Conservation (phyloP, 2,329 filamentous ascomycete species). For the Arthrocladium fulminans region DNA sequence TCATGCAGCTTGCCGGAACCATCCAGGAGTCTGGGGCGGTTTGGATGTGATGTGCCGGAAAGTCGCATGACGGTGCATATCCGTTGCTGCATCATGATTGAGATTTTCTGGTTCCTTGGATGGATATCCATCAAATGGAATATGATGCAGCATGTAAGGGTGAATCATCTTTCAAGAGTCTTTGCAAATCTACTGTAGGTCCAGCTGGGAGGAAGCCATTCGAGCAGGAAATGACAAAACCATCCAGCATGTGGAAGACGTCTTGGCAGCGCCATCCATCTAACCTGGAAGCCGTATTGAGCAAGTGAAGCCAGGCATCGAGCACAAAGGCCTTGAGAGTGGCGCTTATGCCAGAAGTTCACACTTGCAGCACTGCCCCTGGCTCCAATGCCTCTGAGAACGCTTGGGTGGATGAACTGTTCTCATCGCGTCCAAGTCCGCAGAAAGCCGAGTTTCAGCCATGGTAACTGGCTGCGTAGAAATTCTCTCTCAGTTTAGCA, state of each 20-base stretch:
- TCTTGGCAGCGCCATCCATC: too few relatives aligned
- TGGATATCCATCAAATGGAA: neutral
- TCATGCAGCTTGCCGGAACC: constrained; percentile 4
- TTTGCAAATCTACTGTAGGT: neutral
- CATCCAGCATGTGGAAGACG: neutral
- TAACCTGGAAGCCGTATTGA: neutral
- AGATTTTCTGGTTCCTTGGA: neutral
- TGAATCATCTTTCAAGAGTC: neutral
- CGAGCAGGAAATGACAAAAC: too few relatives aligned
- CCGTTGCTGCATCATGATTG: neutral
- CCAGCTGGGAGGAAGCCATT: too few relatives aligned
- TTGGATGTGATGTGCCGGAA: neutral
- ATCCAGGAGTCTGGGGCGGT: constrained; percentile 4
- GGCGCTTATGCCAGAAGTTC: neutral
- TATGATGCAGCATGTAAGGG: neutral
- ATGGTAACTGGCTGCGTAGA: constrained; percentile 5
- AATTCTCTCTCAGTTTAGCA: neutral
- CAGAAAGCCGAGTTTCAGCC: neutral
- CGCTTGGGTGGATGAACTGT: neutral
- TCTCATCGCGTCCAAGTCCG: neutral
- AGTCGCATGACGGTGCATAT: constrained; percentile 6
- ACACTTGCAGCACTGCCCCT: neutral
- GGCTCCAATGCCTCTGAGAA: neutral
- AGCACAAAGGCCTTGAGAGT: neutral
- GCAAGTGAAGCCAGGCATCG: neutral